These are phyloP conservation scores for Phytophthora europaea DNA, from an alignment of 352 stramenopile species.

Conservation along the genomic window DNA sequence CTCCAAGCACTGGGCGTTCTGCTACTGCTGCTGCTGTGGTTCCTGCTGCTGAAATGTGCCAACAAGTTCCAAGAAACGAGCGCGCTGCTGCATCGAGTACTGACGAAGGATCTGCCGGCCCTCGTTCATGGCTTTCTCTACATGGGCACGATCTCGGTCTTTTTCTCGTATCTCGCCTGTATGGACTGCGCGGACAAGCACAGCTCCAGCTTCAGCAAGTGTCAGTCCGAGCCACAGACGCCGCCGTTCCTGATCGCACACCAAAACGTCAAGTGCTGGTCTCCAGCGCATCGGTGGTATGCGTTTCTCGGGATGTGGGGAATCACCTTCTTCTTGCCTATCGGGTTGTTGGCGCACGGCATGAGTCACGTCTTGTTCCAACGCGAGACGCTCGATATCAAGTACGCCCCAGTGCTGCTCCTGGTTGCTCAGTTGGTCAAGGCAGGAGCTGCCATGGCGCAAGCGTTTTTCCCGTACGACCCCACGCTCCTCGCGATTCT, in stretches of 20 bases:
- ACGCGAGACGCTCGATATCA: slow-evolving; percentile 68
- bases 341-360: slow-evolving; percentile 62
- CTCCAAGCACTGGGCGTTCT: slow-evolving; percentile 43
- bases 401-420: slow-evolving; percentile 64
- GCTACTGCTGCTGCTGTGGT: slow-evolving; percentile 43
- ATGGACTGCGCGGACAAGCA: slow-evolving; percentile 42
- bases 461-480: slow-evolving; percentile 62
- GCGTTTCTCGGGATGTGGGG: slow-evolving; percentile 67
- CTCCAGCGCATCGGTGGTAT: slow-evolving; percentile 46
- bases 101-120: slow-evolving; percentile 67
- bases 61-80: slow-evolving; percentile 79
- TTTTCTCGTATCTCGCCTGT: slow-evolving; percentile 68
- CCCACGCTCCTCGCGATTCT: slow-evolving; percentile 46
- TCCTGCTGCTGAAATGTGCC: slow-evolving; percentile 71
- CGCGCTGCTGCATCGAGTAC: slow-evolving; percentile 52
- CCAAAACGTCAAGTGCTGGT: slow-evolving; percentile 58
- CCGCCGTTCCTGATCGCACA: slow-evolving; percentile 58
- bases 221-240: not conserved
- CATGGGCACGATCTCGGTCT: slow-evolving; percentile 70
- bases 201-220: slow-evolving; percentile 12
- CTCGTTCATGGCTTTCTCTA: slow-evolving; percentile 64
- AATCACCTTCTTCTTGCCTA: slow-evolving; percentile 67
- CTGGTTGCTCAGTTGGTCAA: slow-evolving; percentile 69
- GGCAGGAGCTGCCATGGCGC: slow-evolving; percentile 47
- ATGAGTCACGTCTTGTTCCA: slow-evolving; percentile 79